Conservation (phyloP, 768 basidiomycete species). For the Termitomyces sp. region DNA sequence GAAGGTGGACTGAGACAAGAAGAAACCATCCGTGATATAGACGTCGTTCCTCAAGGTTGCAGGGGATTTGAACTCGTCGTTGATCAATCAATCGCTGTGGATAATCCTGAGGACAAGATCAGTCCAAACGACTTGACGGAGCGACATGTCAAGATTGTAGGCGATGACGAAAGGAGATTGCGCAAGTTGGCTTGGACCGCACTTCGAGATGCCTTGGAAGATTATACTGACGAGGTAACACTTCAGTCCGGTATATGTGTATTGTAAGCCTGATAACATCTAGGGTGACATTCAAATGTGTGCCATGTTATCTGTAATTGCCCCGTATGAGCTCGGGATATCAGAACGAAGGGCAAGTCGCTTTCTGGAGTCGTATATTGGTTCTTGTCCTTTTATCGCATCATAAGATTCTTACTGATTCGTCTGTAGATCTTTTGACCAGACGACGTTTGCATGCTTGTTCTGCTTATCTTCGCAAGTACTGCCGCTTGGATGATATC, state of each 20-base stretch:
- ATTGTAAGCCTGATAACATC: background rate
- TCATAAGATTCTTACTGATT: background rate
- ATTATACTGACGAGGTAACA: slow-evolving; percentile 56
- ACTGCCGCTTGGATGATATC: slow-evolving; percentile 45
- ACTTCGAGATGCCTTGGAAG: slow-evolving; percentile 49
- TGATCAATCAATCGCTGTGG: slow-evolving; percentile 13
- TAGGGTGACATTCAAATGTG: slow-evolving; percentile 83
- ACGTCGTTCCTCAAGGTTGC: slow-evolving; percentile 17
- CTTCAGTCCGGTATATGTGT: background rate
- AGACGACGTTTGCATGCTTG: slow-evolving; percentile 57
- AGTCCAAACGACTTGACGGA: slow-evolving; percentile 24
- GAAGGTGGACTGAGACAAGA: slow-evolving; percentile 16
- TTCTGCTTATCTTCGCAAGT: slow-evolving; percentile 75
- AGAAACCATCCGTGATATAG: slow-evolving; percentile 24
- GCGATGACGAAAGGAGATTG: slow-evolving; percentile 43
- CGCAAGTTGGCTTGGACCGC: slow-evolving; percentile 53
- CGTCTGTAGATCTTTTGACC: slow-evolving; percentile 49
- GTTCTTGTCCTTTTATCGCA: slow-evolving; percentile 29
- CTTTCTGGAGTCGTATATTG: slow-evolving; percentile 70
- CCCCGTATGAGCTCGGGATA: slow-evolving; percentile 51
- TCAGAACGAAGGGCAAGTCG: slow-evolving; percentile 33
- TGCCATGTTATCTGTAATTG: slow-evolving; percentile 62
- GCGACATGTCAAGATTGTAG: slow-evolving; percentile 35
- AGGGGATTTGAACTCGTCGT: slow-evolving; percentile 25
- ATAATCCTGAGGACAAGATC: slow-evolving; percentile 8